Evolutionary conservation across 352 stramenopile genomes (phyloP).

Genomic region (Phytophthora tentaculata): DNA sequence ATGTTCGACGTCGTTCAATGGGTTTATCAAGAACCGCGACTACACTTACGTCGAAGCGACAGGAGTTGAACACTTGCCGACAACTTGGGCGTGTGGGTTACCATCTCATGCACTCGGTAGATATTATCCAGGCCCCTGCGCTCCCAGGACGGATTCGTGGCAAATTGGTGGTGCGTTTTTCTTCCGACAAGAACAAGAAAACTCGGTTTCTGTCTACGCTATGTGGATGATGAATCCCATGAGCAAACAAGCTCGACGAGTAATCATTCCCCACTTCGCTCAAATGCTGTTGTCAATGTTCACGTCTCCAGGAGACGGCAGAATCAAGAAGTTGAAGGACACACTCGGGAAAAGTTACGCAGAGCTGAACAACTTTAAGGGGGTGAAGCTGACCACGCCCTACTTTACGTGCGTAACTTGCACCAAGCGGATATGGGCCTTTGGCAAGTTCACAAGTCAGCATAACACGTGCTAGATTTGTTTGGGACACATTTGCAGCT

Average conservation of each 20-base stretch:
- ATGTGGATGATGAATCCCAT: conserved; percentile 38
- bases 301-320: conserved; percentile 19
- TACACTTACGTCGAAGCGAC: conserved; percentile 59
- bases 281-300: conserved; percentile 31
- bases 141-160: conserved; percentile 35
- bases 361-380: conserved; percentile 16
- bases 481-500: conserved; percentile 13
- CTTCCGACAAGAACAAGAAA: conserved; percentile 39
- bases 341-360: conserved; percentile 19
- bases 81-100: conserved; percentile 47
- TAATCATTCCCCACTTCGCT: conserved; percentile 20
- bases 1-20: conserved; percentile 29
- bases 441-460: conserved; percentile 15
- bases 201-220: conserved; percentile 45
- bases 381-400: conserved; percentile 10
- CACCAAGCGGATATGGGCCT: conserved; percentile 13
- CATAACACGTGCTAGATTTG: conserved; percentile 15
- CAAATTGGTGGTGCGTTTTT: conserved; percentile 43
- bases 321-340: conserved; percentile 34
- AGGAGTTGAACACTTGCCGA: conserved; percentile 34
- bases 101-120: conserved; percentile 49
- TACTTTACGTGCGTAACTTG: conserved; percentile 23
- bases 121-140: conserved; percentile 22
- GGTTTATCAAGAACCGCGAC: conserved; percentile 46
- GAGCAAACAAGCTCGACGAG: conserved; percentile 22